These are phyloP conservation scores for Ensete ventricosum DNA, from an alignment of 176 grass and related monocot genomes.

Conservation along the genomic window DNA sequence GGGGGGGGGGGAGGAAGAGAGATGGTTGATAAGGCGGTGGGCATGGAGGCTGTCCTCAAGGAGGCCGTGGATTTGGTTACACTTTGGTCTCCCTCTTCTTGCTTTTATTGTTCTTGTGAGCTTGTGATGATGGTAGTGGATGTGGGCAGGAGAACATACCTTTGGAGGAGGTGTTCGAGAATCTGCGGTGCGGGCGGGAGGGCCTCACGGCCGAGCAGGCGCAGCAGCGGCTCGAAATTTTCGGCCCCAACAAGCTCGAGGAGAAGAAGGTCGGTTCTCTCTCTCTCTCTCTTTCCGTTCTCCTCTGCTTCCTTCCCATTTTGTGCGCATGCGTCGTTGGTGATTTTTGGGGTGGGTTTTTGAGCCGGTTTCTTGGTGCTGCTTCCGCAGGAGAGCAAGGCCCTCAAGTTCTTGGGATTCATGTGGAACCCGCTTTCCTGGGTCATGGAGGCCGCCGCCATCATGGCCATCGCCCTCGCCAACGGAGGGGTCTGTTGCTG, in stretches of 20 bases:
- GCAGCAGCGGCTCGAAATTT: slow-evolving; percentile 45
- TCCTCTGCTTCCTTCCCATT: not conserved
- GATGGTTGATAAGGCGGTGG: slow-evolving; percentile 55
- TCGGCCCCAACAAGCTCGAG: slow-evolving; percentile 65
- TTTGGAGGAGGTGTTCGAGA: slow-evolving; percentile 67
- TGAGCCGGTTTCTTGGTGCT: not conserved
- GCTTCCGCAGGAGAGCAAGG: slow-evolving; percentile 56
- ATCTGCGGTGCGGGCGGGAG: slow-evolving; percentile 50
- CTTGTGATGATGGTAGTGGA: slow-evolving; percentile 2
- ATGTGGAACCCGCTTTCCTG: slow-evolving; percentile 83
- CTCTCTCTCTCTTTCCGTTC: not conserved
- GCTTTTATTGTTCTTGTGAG: not conserved
- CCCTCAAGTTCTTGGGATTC: slow-evolving; percentile 72
- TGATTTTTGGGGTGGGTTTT: not conserved
- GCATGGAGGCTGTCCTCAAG: slow-evolving; percentile 63
- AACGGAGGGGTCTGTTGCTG: slow-evolving; percentile 44
- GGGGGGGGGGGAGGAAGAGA: not conserved
- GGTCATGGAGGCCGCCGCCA: slow-evolving; percentile 73
- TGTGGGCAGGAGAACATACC: slow-evolving; percentile 59
- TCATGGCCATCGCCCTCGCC: slow-evolving; percentile 68
- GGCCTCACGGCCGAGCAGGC: slow-evolving; percentile 39
- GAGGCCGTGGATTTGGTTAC: slow-evolving; percentile 61
- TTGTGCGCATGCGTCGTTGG: no score
- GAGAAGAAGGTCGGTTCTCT: slow-evolving; percentile 42
- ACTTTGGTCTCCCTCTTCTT: not conserved